Conservation (phyloP, 2,329 filamentous ascomycete genomes). For the Penicillium janthinellum region DNA sequence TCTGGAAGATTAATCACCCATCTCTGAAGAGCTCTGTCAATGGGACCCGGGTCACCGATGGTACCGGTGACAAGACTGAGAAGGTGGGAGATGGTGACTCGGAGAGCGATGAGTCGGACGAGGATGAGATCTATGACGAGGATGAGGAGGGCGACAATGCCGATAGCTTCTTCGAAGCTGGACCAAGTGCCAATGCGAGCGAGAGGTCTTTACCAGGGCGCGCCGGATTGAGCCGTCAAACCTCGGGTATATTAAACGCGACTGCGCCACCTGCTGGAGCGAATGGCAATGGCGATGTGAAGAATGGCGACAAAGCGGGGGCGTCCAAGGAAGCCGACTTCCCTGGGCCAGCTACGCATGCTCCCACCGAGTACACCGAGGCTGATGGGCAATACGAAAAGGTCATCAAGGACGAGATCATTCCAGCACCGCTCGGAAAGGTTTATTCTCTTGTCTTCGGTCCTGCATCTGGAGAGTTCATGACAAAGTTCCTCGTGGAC, state of each 20-base stretch:
- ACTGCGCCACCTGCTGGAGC: slow-evolving; percentile 43
- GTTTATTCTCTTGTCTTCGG: slow-evolving; percentile 90
- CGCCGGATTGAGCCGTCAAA: slow-evolving; percentile 65
- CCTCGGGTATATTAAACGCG: slow-evolving; percentile 56
- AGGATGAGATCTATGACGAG: slow-evolving; percentile 62
- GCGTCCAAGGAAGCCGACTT: slow-evolving; percentile 61
- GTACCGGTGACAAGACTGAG: slow-evolving; percentile 86
- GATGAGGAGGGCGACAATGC: slow-evolving; percentile 55
- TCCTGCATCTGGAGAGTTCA: slow-evolving; percentile 73
- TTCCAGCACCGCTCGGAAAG: slow-evolving; percentile 86
- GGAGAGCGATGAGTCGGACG: slow-evolving; percentile 74
- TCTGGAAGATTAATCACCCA: slow-evolving; percentile 96
- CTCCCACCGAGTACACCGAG: slow-evolving; percentile 84
- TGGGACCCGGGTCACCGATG: slow-evolving; percentile 78
- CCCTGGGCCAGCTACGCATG: slow-evolving; percentile 80
- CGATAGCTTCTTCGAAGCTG: slow-evolving; percentile 63
- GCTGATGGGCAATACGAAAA: slow-evolving; percentile 78
- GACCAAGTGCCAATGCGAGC: slow-evolving; percentile 57
- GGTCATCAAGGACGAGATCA: slow-evolving; percentile 78
- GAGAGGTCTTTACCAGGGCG: slow-evolving; percentile 53
- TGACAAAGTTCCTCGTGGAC: slow-evolving; percentile 80
- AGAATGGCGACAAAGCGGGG: slow-evolving; percentile 53
- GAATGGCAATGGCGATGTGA: slow-evolving; percentile 38
- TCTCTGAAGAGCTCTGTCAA: slow-evolving; percentile 89
- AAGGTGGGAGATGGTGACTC: slow-evolving; percentile 71